Evolutionary conservation across 2,329 filamentous ascomycete species (phyloP).

Genomic region (Chalaropsis thielavioides): DNA sequence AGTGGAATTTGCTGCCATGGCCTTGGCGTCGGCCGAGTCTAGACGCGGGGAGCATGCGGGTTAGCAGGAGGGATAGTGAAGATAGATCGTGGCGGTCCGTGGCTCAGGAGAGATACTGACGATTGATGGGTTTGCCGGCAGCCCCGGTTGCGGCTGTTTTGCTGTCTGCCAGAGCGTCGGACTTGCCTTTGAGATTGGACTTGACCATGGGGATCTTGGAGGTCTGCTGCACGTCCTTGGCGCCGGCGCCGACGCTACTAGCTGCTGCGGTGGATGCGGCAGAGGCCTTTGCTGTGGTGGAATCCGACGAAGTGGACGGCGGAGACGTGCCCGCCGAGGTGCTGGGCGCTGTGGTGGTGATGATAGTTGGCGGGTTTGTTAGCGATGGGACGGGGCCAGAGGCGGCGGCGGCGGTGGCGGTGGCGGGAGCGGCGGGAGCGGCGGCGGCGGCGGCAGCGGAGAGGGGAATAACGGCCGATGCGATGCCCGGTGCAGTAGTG

Average conservation of each 20-base stretch:
- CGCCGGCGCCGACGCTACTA: background rate
- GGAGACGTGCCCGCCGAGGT: conserved; percentile 25
- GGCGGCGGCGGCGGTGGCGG: conserved; percentile 26
- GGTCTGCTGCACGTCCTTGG: background rate
- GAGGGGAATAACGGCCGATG: too few relatives aligned
- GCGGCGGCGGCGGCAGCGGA: too few relatives aligned
- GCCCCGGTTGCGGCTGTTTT: background rate
- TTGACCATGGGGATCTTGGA: background rate
- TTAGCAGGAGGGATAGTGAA: background rate
- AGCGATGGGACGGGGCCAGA: background rate
- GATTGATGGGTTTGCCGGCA: background rate
- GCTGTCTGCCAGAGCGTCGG: background rate
- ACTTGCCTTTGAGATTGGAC: background rate
- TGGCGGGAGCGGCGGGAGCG: too few relatives aligned
- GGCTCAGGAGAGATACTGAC: background rate
- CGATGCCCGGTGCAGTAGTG: too few relatives aligned
- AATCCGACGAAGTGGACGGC: conserved; percentile 18
- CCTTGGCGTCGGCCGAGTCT: background rate
- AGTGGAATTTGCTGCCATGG: background rate
- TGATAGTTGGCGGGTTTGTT: background rate
- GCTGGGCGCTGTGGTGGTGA: conserved; percentile 3
- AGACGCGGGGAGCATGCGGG: background rate
- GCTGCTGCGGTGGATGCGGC: background rate
- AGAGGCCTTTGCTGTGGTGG: background rate
- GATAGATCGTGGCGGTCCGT: background rate